phyloP scores from a whole-genome alignment of 2,329 filamentous ascomycete genomes.

The Cytospora paraplurivora region DNA sequence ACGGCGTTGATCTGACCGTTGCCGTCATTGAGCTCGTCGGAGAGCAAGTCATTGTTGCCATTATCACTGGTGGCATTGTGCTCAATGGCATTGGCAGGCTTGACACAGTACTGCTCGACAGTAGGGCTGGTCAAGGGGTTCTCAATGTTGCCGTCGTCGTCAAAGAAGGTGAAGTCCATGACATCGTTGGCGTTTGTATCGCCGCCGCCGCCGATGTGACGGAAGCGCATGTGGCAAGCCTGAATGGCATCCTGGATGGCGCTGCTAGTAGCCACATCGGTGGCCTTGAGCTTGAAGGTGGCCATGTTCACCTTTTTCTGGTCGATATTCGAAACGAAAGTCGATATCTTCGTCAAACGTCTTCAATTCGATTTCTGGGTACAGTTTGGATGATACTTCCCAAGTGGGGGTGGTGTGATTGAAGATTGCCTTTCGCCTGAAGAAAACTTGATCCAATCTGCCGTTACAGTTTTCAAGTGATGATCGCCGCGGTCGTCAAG shows the following conservation, averaged over 20 bases:
- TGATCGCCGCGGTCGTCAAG: background rate
- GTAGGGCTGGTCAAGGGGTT: background rate
- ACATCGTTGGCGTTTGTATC: background rate
- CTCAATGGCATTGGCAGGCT: background rate
- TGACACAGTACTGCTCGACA: background rate
- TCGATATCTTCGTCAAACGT: conserved; percentile 9
- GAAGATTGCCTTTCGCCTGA: background rate
- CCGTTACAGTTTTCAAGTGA: background rate
- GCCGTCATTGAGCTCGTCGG: background rate
- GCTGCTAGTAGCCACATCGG: background rate
- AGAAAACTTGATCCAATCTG: background rate
- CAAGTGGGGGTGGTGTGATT: background rate
- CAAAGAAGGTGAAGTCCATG: conserved; percentile 14
- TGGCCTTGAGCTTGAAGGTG: conserved; percentile 13
- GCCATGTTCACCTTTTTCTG: conserved; percentile 4
- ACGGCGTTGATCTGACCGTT: background rate
- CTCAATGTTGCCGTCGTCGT: conserved; percentile 10
- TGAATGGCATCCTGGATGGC: background rate
- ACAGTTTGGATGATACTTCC: conserved; percentile 2
- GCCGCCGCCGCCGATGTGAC: background rate
- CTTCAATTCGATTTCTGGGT: background rate
- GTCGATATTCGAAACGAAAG: conserved; percentile 6
- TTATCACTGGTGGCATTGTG: background rate
- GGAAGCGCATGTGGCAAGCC: background rate
- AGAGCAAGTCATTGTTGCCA: background rate